These are phyloP conservation scores for Bipolaris zeicola DNA, from an alignment of 2,329 filamentous ascomycete species.

Conservation along the genomic window DNA sequence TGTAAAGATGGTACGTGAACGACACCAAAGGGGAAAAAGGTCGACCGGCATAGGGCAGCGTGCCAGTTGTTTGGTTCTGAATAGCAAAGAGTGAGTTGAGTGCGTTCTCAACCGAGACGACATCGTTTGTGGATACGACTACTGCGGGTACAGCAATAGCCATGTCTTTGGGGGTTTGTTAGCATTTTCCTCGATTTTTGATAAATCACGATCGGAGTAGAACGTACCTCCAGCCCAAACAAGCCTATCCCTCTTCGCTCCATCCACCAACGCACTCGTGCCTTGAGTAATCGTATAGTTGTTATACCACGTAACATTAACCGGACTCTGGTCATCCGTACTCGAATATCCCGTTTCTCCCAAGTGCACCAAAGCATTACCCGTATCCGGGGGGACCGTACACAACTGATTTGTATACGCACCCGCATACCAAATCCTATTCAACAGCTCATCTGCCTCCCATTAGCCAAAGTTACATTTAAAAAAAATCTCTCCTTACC, in stretches of 20 bases:
- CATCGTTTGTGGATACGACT: conserved; percentile 61
- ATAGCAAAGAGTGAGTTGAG: conserved; percentile 56
- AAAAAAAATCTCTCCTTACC: conserved; percentile 23
- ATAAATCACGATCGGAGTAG: not conserved
- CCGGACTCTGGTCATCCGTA: conserved; percentile 32
- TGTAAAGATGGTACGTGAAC: conserved; percentile 63
- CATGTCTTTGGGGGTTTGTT: conserved; percentile 53
- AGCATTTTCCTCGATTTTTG: not conserved
- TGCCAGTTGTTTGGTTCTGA: conserved; percentile 51
- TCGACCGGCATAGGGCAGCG: conserved; percentile 58
- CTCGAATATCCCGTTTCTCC: conserved; percentile 27
- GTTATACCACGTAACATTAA: conserved; percentile 49
- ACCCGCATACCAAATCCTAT: conserved; percentile 54
- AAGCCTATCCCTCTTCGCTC: conserved; percentile 63
- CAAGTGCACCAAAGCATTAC: conserved; percentile 47
- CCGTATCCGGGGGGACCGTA: conserved; percentile 45
- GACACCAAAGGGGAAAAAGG: conserved; percentile 51
- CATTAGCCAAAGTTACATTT: conserved; percentile 3
- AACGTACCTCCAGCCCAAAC: conserved; percentile 61
- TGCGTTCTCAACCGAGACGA: conserved; percentile 58
- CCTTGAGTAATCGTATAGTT: conserved; percentile 52
- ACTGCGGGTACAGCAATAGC: conserved; percentile 61
- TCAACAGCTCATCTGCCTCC: conserved; percentile 49
- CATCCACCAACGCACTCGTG: conserved; percentile 53
- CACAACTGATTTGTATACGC: conserved; percentile 50